Conservation (phyloP, 257 asterid genomes). For the Parsonsia alboflavescens region DNA sequence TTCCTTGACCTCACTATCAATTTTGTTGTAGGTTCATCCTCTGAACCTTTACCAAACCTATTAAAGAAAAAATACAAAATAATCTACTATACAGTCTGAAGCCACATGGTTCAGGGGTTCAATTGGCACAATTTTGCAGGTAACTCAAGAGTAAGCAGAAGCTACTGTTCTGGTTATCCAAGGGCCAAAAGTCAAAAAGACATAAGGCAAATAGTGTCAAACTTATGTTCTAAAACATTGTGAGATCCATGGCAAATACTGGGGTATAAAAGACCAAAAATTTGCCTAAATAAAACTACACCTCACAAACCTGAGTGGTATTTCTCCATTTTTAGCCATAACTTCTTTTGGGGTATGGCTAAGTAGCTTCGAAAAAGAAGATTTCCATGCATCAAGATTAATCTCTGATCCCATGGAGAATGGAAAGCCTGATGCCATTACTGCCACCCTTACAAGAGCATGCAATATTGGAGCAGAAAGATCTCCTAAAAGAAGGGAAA, state of each 20-base stretch:
- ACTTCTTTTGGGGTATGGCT: slow-evolving; percentile 33
- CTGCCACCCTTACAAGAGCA: slow-evolving; percentile 45
- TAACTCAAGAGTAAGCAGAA: neutral
- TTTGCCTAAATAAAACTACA: slow-evolving; percentile 2
- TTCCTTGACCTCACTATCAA: neutral
- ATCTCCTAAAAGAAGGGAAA: slow-evolving; percentile 40
- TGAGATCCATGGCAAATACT: neutral
- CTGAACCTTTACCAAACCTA: neutral
- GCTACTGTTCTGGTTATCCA: neutral
- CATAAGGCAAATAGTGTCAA: neutral
- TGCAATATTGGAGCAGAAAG: slow-evolving; percentile 46
- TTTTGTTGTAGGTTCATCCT: neutral
- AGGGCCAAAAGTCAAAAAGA: neutral
- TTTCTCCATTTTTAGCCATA: slow-evolving; percentile 33
- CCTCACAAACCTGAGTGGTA: slow-evolving; percentile 61
- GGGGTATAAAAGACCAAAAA: neutral
- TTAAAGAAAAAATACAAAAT: neutral
- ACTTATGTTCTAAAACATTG: neutral
- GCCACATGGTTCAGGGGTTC: neutral
- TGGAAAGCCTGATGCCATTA: slow-evolving; percentile 32
- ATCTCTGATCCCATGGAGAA: slow-evolving; percentile 24
- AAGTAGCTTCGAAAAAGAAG: slow-evolving; percentile 40
- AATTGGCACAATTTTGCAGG: slow-evolving; percentile 1
- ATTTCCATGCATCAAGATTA: slow-evolving; percentile 23
- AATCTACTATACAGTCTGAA: neutral